A percentile compares a stretch with the other conserved stretches of the same genome.
phyloP scores from a whole-genome alignment of 1,284 basidiomycete species.

The Cystobasidium sp. region DNA sequence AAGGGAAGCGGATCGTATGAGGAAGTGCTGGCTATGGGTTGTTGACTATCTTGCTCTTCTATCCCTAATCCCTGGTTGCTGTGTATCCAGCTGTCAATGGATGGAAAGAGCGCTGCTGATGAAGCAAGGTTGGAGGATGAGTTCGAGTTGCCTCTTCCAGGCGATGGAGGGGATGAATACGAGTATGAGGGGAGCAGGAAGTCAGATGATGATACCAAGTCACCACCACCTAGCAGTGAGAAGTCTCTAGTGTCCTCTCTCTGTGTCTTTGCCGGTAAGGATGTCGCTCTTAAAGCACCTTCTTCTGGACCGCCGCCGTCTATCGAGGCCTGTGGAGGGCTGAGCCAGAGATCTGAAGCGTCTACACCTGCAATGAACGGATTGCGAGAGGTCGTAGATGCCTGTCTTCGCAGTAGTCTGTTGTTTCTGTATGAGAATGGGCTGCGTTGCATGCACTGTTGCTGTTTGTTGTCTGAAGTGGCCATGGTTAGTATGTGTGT shows the following conservation, averaged over 20 bases:
- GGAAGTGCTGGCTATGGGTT: not conserved
- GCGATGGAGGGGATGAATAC: not conserved
- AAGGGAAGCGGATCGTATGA: not conserved
- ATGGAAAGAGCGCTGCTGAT: conserved; percentile 18
- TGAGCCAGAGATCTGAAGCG: conserved; percentile 34
- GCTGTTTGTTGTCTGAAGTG: conserved; percentile 1
- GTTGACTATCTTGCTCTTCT: not conserved
- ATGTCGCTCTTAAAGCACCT: not conserved
- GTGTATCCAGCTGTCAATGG: conserved; percentile 33
- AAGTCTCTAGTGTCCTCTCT: not conserved
- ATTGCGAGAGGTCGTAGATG: conserved; percentile 9
- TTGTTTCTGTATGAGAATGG: conserved; percentile 18
- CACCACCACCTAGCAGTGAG: not conserved
- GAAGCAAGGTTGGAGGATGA: not conserved
- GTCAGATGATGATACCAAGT: not conserved
- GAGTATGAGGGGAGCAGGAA: conserved; percentile 5
- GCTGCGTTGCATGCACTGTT: conserved; percentile 16
- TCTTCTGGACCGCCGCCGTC: conserved; percentile 13
- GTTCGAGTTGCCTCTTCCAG: not conserved
- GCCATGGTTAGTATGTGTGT: too few relatives aligned
- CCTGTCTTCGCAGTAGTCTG: conserved; percentile 1
- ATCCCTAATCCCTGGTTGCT: not conserved
- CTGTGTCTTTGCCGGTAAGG: not conserved
- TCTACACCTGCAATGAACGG: conserved; percentile 41
- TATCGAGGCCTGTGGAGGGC: conserved; percentile 14